Evolutionary conservation across 352 stramenopile species (phyloP).

Genomic region (Phytophthora cryptogea): DNA sequence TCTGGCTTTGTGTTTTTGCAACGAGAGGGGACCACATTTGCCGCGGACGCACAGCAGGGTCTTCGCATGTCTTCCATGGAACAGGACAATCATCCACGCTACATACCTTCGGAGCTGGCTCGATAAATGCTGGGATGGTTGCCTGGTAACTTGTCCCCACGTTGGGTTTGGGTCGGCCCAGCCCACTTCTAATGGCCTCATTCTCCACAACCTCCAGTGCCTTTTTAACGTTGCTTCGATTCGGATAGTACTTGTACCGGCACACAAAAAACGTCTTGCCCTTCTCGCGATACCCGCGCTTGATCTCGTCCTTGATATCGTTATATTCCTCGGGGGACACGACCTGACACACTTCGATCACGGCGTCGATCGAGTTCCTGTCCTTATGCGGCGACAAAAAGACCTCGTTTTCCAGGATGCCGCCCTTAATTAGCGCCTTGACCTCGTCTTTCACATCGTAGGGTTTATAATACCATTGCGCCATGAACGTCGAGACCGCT

Average conservation of each 20-base stretch:
- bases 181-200: constrained; percentile 67
- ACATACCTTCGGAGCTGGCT: constrained; percentile 19
- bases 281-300: constrained; percentile 72
- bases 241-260: constrained; percentile 85
- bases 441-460: constrained; percentile 74
- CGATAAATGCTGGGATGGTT: constrained; percentile 46
- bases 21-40: constrained; percentile 79
- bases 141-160: constrained; percentile 68
- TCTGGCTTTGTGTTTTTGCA: constrained; percentile 40
- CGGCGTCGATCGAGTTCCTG: constrained; percentile 80
- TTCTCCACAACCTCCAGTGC: constrained; percentile 70
- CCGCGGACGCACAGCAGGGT: constrained; percentile 29
- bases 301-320: constrained; percentile 73
- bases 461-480: constrained; percentile 87
- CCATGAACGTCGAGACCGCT: constrained; percentile 62
- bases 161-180: constrained; percentile 71
- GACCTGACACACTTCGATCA: constrained; percentile 78
- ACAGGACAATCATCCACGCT: constrained; percentile 26
- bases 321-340: constrained; percentile 75
- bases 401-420: constrained; percentile 70
- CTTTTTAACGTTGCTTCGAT: constrained; percentile 62
- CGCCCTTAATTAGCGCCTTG: constrained; percentile 57
- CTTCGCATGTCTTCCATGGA: constrained; percentile 36
- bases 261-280: constrained; percentile 71
- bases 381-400: constrained; percentile 87